These are phyloP conservation scores for Dothideomycetidae sp. DNA, from an alignment of 2,329 filamentous ascomycete species.

Conservation along the genomic window DNA sequence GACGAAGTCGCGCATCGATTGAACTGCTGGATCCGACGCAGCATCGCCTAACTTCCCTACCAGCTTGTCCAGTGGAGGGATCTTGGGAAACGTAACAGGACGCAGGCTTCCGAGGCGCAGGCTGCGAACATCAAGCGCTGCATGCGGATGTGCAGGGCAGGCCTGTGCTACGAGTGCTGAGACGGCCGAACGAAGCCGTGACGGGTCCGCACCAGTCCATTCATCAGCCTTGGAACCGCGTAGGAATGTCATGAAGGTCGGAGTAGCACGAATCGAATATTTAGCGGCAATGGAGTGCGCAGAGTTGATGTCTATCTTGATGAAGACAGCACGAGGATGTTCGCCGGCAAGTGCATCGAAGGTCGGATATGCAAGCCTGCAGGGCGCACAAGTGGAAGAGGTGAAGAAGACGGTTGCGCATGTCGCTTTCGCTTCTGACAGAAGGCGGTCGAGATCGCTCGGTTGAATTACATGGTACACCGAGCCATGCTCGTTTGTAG, in stretches of 20 bases:
- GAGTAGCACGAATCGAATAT: constrained; percentile 61
- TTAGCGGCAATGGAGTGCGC: constrained; percentile 45
- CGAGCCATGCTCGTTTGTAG: constrained; percentile 22
- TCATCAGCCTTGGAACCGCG: constrained; percentile 60
- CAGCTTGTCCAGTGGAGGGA: constrained; percentile 72
- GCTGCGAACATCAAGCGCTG: constrained; percentile 53
- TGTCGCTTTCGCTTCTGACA: constrained; percentile 46
- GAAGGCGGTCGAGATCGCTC: constrained; percentile 44
- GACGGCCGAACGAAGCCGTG: constrained; percentile 55
- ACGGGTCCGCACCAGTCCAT: constrained; percentile 65
- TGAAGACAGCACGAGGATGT: constrained; percentile 51
- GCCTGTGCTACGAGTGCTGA: constrained; percentile 62
- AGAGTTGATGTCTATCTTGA: constrained; percentile 68
- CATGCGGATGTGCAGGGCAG: constrained; percentile 62
- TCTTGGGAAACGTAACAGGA: constrained; percentile 62
- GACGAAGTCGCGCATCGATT: constrained; percentile 56
- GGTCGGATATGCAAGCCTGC: constrained; percentile 66
- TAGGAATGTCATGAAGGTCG: constrained; percentile 78
- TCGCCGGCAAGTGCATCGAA: constrained; percentile 71
- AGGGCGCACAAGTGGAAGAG: constrained; percentile 71
- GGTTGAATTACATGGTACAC: constrained; percentile 50
- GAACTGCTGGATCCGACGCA: constrained; percentile 46
- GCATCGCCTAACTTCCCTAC: constrained; percentile 57
- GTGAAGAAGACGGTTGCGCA: constrained; percentile 87
- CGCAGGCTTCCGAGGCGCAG: constrained; percentile 49